A percentile compares a stretch with the other conserved stretches of the same genome.
phyloP scores from a whole-genome alignment of 768 basidiomycete species.

The Chalciporus chontae region DNA sequence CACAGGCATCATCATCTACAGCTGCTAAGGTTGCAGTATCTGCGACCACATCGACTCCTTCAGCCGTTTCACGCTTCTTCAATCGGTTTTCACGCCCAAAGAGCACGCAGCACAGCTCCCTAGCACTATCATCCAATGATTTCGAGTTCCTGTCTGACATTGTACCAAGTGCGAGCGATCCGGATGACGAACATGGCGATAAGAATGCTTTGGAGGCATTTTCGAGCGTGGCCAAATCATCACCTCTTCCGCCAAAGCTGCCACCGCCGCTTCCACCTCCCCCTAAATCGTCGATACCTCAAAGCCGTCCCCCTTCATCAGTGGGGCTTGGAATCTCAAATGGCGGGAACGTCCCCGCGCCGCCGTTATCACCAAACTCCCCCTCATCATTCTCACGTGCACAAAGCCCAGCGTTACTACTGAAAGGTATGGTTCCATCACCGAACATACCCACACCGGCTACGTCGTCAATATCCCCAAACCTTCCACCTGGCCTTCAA shows the following conservation, averaged over 20 bases:
- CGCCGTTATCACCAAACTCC: conserved; percentile 32
- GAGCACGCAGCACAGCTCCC: conserved; percentile 42
- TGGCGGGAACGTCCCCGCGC: conserved; percentile 7
- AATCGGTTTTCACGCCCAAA: conserved; percentile 63
- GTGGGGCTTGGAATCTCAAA: conserved; percentile 1
- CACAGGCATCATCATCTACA: conserved; percentile 10
- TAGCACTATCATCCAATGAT: conserved; percentile 77
- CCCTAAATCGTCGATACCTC: conserved; percentile 23
- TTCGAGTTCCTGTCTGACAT: conserved; percentile 75
- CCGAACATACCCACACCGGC: conserved; percentile 1
- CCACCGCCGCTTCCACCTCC: conserved; percentile 46
- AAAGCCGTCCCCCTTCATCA: conserved; percentile 10
- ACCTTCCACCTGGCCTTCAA: conserved; percentile 16
- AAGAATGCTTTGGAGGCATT: conserved; percentile 36
- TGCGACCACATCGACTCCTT: conserved; percentile 37
- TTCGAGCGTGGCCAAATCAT: conserved; percentile 39
- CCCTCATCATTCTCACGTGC: conserved; percentile 15
- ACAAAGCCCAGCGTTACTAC: conserved; percentile 12
- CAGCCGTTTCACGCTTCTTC: conserved; percentile 82
- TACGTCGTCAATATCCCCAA: conserved; percentile 11
- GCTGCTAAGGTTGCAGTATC: conserved; percentile 3
- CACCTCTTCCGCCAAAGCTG: conserved; percentile 40
- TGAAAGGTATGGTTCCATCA: conserved; percentile 1
- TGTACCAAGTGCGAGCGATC: conserved; percentile 53
- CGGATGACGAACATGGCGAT: conserved; percentile 32